Conservation (phyloP, 2,329 filamentous ascomycete genomes). For the Arthrobotrys entomopaga region DNA sequence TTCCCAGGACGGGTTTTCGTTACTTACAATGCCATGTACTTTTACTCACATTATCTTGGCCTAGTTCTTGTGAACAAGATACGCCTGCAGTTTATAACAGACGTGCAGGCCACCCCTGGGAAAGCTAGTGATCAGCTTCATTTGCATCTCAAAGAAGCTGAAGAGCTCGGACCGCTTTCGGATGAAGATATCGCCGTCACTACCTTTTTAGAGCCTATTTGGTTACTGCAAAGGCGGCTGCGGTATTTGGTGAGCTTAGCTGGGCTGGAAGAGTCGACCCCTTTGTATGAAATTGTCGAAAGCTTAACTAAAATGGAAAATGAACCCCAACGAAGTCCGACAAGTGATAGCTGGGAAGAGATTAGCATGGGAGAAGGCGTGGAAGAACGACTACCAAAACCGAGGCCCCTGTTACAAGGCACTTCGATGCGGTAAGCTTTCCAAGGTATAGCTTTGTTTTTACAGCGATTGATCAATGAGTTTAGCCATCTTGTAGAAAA, state of each 20-base stretch:
- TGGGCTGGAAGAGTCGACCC: constrained; percentile 69
- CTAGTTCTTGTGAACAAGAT: constrained; percentile 85
- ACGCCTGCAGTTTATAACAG: constrained; percentile 78
- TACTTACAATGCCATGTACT: constrained; percentile 87
- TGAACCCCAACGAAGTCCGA: constrained; percentile 72
- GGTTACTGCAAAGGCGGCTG: constrained; percentile 81
- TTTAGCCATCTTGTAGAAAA: constrained; percentile 37
- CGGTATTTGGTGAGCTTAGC: constrained; percentile 78
- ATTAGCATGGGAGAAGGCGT: constrained; percentile 64
- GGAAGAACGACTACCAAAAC: constrained; percentile 54
- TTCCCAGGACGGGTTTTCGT: constrained; percentile 89
- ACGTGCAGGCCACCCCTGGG: constrained; percentile 89
- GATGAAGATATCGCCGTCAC: constrained; percentile 84
- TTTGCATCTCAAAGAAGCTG: constrained; percentile 68
- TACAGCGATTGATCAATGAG: not conserved
- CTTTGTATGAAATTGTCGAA: constrained; percentile 75
- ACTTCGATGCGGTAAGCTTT: constrained; percentile 55
- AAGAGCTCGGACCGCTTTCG: constrained; percentile 67
- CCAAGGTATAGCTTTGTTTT: constrained; percentile 5
- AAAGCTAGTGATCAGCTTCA: constrained; percentile 93
- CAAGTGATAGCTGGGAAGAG: constrained; percentile 91
- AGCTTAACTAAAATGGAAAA: constrained; percentile 79
- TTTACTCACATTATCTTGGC: constrained; percentile 94
- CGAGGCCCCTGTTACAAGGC: not conserved
- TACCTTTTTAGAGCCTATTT: constrained; percentile 87